Base-by-base conservation (phyloP, 768 basidiomycete genomes). In the Strobilomyces confusus region DNA sequence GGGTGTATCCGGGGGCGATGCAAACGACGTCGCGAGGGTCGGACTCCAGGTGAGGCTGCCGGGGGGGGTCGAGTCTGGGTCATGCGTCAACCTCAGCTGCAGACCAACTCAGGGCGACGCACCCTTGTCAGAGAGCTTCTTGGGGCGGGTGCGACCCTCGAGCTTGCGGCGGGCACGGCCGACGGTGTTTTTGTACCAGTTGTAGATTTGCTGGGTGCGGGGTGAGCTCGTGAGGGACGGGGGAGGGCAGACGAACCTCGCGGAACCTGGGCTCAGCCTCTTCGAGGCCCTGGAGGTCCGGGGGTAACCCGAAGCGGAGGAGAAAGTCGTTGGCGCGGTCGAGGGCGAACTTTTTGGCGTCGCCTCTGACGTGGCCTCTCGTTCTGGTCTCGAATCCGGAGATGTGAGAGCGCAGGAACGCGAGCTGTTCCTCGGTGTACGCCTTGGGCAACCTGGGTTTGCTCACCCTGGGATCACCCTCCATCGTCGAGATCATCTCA, bases 161-260 rank as follows among this genome's bases (percentile, higher is more conserved):
- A 78, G 69, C 63, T 82, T 82, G 44, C 82, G 73, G 49, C 82
- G 73, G 8, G 78, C 80, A 30, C 83, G 74, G 7, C 83, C 83
- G 50, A 82, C 78, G 17, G 83, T 83, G 65, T 85, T 85, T 70
- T 85, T 85, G 70, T 82, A 85, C 83, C 83, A 86, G 60, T 84
- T 84, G 72, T 85, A 85, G 52, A 85, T 82, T 79, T 83, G 82
- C 82, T 84, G 34, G 5, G 9, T 4, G 23, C 33, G 4, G 26
- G 19, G 23, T 43, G 6, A 30, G 58, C 26, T 26, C 26, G 4
- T 1, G 19, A 19, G 22, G 33, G 6, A 26, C 26, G 26, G n/a
- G 40, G 15, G 14, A 2, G 22, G 1, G 11, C 8, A 6, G 11
- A 37, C 32, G 36, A 61, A 80, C 83, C 79, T 85, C 83, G 58